These are phyloP conservation scores for Toxicodendron radicans DNA, from an alignment of 345 rosid species.

Conservation along the genomic window DNA sequence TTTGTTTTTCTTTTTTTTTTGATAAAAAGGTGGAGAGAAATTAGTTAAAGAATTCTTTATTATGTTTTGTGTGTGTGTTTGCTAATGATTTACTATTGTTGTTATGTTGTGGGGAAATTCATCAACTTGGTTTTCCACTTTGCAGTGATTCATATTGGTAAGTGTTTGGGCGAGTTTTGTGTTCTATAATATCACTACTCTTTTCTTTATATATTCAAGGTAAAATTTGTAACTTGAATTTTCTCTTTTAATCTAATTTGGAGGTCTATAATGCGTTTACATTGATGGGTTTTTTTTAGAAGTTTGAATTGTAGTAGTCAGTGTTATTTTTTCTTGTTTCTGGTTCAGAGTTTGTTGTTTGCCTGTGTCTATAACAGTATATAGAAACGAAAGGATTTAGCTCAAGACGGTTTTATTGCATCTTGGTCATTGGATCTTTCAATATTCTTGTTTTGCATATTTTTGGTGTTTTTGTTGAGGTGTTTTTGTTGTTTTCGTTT, in stretches of 20 bases:
- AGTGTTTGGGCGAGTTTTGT: background rate
- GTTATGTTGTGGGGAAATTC: slow-evolving; percentile 10
- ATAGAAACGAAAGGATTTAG: background rate
- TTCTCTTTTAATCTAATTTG: background rate
- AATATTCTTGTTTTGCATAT: slow-evolving; percentile 23
- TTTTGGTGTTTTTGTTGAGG: slow-evolving; percentile 17
- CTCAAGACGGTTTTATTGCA: background rate
- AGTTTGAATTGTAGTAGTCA: background rate
- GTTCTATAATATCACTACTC: background rate
- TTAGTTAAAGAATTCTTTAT: background rate
- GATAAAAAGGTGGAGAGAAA: background rate
- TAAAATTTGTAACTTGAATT: background rate
- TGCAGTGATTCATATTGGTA: slow-evolving; percentile 12
- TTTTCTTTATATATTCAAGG: background rate
- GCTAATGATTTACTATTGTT: background rate
- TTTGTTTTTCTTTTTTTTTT: background rate
- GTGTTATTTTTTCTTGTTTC: background rate
- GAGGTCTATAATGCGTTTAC: background rate
- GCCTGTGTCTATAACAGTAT: background rate
- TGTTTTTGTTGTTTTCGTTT: slow-evolving; percentile 6
- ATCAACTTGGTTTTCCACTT: slow-evolving; percentile 3
- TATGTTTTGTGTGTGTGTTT: background rate
- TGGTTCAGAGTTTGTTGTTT: background rate
- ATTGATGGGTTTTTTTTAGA: background rate
- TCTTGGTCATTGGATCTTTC: background rate